These are phyloP conservation scores for Graphium sp. DNA, from an alignment of 2,329 filamentous ascomycete species.

Conservation along the genomic window DNA sequence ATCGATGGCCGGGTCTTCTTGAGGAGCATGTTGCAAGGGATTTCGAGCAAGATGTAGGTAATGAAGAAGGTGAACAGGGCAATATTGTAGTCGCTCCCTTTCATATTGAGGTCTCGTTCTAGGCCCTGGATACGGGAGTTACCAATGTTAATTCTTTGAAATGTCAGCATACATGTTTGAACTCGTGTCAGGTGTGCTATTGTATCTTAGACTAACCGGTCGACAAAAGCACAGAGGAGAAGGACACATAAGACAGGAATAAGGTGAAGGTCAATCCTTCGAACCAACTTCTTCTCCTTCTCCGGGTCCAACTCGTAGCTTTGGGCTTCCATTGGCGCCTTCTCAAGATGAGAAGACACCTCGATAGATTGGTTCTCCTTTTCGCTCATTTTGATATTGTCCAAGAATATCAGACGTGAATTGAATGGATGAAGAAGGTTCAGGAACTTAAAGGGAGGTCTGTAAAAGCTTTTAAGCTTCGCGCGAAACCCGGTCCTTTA, in stretches of 20 bases:
- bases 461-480: too few relatives aligned
- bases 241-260: conserved; percentile 51
- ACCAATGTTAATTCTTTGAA: conserved; percentile 12
- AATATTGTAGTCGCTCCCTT: conserved; percentile 39
- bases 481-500: too few relatives aligned
- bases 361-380: not conserved
- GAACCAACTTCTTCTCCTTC: conserved; percentile 38
- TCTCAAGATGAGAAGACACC: conserved; percentile 1
- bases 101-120: conserved; percentile 30
- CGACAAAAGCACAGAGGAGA: conserved; percentile 63
- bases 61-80: conserved; percentile 46
- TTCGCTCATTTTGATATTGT: not conserved
- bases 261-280: conserved; percentile 47
- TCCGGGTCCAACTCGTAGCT: conserved; percentile 3
- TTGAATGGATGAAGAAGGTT: too few relatives aligned
- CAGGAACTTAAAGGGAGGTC: too few relatives aligned
- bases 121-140: conserved; percentile 39
- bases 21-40: conserved; percentile 35
- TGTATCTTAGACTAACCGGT: conserved; percentile 31
- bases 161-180: too few relatives aligned
- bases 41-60: conserved; percentile 44
- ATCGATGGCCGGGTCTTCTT: conserved; percentile 1
- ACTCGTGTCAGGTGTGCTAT: not conserved
- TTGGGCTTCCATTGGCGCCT: not conserved
- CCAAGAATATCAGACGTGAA: not conserved